These are phyloP conservation scores for Aspergillus sp. DNA, from an alignment of 2,329 filamentous ascomycete species.

Conservation along the genomic window DNA sequence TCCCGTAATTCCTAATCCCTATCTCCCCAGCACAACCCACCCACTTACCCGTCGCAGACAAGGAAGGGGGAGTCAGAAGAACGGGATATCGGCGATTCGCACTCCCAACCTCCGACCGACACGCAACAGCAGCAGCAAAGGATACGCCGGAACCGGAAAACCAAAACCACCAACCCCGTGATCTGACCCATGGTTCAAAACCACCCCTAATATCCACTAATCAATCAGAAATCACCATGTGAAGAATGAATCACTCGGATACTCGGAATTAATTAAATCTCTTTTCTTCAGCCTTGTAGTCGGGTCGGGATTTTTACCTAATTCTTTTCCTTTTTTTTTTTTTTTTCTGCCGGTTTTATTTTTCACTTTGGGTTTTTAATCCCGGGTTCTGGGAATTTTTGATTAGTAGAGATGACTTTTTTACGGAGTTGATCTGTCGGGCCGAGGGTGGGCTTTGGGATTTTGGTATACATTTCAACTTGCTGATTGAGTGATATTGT, in stretches of 20 bases:
- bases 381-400: neutral
- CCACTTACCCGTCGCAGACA: too few species aligned
- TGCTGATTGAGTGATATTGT: too few species aligned
- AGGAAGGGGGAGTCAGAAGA: too few species aligned
- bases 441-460: neutral
- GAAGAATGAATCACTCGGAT: neutral
- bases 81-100: neutral
- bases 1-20: too few species aligned
- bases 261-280: neutral
- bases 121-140: too few species aligned
- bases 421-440: neutral
- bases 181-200: neutral
- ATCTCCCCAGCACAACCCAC: neutral
- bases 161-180: neutral
- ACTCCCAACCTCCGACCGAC: neutral
- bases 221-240: neutral
- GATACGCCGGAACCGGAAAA: neutral
- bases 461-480: too few species aligned
- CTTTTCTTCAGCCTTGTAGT: too few species aligned
- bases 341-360: conserved; percentile 4
- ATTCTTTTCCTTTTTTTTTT: neutral
- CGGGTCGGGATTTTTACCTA: neutral
- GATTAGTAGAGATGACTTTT: neutral
- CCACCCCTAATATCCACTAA: too few species aligned
- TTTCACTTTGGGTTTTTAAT: neutral